Evolutionary conservation across 1,284 basidiomycete genomes (phyloP), one percentile per base, ranked within the genome.

Genomic region (Ceratobasidium sp.): DNA sequence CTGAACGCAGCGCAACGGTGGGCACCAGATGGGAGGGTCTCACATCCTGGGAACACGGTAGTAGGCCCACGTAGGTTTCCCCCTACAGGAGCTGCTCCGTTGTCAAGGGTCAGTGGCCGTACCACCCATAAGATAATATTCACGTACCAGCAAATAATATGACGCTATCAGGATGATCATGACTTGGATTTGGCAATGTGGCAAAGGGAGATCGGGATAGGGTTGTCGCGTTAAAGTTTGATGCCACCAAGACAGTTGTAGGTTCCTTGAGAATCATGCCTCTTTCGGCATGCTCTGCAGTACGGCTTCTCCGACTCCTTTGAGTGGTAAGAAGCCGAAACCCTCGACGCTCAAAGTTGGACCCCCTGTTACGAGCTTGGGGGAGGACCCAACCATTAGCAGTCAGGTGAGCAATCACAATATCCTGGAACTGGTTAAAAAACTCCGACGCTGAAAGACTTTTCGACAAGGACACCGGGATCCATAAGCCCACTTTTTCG

Each of bases 161-260:
- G 13, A 58, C 28, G 12, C 28, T 12, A n/a, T 33, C 23, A 20
- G 10, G 23, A 58, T 33, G 15, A 26, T 23, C 28, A 23, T 23
- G 10, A 23, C 15, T 58, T 23, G 56, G 12, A 58, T 58, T 58
- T 12, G 56, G 56, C 10, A 23, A 12, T 12, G 56, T 12, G 15
- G 10, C n/a, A 23, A 20, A 58, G 10, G 56, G 56, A 12, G n/a
- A 12, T 12, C 23, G 15, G n/a, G 56, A 58, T 12, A 58, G n/a
- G n/a, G 56, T 58, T 15, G 15, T 23, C 18, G 56, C 56, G 56
- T 58, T 58, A n/a, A 58, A 58, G 56, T 23, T 58, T 12, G 56
- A 12, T 13, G 56, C n/a, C 12, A 23, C 56, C n/a, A 58, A n/a
- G 15, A 33, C 12, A 20, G 56, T 58, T n/a, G 10, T 15, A 12